Conservation (phyloP, 129 eudicot genomes). For the Saposhnikovia divaricata region DNA sequence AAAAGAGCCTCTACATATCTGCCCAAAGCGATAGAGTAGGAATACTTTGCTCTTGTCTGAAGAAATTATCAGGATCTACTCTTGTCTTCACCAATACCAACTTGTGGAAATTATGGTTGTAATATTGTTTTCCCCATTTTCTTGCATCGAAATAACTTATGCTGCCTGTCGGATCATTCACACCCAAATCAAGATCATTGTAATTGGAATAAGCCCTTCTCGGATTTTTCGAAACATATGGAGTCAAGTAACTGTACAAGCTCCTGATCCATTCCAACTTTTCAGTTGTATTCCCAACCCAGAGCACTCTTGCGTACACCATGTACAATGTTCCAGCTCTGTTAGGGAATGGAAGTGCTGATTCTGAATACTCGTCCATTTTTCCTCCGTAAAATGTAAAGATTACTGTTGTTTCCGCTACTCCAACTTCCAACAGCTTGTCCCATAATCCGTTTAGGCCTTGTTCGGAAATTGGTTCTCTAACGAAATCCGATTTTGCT, state of each 20-base stretch:
- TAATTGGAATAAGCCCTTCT: constrained; percentile 7
- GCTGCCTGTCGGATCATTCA: neutral
- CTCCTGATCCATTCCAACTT: constrained; percentile 12
- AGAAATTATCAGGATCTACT: constrained; percentile 6
- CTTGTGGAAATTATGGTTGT: constrained; percentile 5
- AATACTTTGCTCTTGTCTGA: constrained; percentile 10
- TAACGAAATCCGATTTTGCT: constrained; percentile 6
- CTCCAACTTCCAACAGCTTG: neutral
- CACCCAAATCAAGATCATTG: constrained; percentile 3
- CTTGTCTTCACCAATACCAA: neutral
- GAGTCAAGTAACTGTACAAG: neutral
- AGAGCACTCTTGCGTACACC: neutral
- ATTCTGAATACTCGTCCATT: neutral
- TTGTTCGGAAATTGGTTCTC: neutral
- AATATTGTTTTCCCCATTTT: constrained; percentile 2
- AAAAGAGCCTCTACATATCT: neutral
- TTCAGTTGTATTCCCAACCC: neutral
- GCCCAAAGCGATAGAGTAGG: constrained; percentile 9
- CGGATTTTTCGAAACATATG: constrained; percentile 1
- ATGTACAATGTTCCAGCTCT: constrained; percentile 10
- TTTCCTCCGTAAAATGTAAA: constrained; percentile 6
- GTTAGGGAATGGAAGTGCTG: constrained; percentile 6
- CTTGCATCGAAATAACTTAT: neutral
- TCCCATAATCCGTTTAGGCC: neutral
- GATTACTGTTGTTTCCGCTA: neutral